These are phyloP conservation scores for Pistacia integerrima DNA, from an alignment of 345 rosid genomes.

Conservation along the genomic window DNA sequence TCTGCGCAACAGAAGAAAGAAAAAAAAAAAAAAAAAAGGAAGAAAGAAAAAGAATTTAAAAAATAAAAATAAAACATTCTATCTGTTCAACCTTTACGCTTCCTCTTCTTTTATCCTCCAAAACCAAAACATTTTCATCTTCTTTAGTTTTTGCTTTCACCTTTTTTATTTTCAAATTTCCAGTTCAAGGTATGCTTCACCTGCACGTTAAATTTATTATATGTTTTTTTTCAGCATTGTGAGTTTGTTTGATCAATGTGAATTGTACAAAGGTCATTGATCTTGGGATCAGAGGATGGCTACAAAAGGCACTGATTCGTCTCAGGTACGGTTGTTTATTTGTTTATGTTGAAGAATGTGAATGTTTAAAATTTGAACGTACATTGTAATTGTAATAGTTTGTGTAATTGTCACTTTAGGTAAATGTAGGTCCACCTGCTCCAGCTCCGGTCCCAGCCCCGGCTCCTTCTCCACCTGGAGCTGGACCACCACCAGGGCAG, in stretches of 20 bases:
- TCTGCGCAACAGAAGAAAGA: neutral
- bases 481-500: slow-evolving; percentile 5
- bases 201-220: neutral
- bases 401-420: slow-evolving; percentile 25
- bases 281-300: slow-evolving; percentile 43
- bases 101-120: slow-evolving; percentile 1
- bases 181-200: slow-evolving; percentile 18
- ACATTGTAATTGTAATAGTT: slow-evolving; percentile 11
- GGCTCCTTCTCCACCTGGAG: neutral
- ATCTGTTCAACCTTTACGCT: slow-evolving; percentile 25
- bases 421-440: slow-evolving; percentile 40
- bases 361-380: neutral
- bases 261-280: slow-evolving; percentile 25
- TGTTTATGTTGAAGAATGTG: neutral
- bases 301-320: slow-evolving; percentile 47
- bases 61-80: neutral
- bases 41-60: neutral
- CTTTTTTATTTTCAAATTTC: neutral
- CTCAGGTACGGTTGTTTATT: slow-evolving; percentile 31
- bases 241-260: slow-evolving; percentile 8
- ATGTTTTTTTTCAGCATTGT: neutral
- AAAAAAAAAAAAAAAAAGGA: neutral
- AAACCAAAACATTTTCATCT: neutral
- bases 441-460: neutral
- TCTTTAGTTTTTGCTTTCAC: neutral